A percentile compares a stretch with the other conserved stretches of the same genome.
Conservation (phyloP, 495 filamentous ascomycete genomes). For the Alectoria sarmentosa region DNA sequence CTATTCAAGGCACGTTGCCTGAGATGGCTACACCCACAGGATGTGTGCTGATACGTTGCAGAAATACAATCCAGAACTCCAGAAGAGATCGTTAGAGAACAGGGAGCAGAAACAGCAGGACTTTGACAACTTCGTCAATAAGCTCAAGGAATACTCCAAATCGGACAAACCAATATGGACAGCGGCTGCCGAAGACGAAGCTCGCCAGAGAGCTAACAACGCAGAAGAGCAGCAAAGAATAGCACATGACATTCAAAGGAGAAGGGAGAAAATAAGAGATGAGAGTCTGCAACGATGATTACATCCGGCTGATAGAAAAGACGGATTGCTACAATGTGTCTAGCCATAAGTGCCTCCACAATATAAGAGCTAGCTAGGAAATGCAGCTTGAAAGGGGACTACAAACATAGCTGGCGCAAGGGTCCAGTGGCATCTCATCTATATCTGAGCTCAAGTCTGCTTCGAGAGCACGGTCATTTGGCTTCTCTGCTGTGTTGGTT, state of each 20-base stretch:
- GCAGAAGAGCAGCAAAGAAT: slow-evolving; percentile 47
- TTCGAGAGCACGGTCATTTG: neutral
- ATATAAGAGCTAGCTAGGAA: neutral
- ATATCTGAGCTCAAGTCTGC: neutral
- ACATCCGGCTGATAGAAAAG: neutral
- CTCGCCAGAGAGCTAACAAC: slow-evolving; percentile 21
- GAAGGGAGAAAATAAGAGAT: slow-evolving; percentile 53
- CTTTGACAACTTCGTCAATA: slow-evolving; percentile 76
- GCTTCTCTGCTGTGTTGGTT: neutral
- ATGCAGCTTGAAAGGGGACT: neutral
- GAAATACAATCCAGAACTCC: slow-evolving; percentile 89
- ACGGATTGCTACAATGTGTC: neutral
- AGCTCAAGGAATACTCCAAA: slow-evolving; percentile 83
- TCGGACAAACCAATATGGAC: slow-evolving; percentile 84
- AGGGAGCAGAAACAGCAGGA: slow-evolving; percentile 69
- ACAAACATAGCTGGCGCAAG: neutral
- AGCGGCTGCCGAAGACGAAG: slow-evolving; percentile 60
- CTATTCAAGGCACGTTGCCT: slow-evolving; percentile 54
- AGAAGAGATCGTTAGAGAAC: slow-evolving; percentile 70
- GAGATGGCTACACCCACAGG: neutral
- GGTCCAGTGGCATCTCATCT: neutral
- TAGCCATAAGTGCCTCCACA: neutral
- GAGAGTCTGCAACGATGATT: slow-evolving; percentile 1
- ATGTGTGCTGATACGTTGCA: slow-evolving; percentile 28
- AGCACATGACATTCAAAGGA: slow-evolving; percentile 52